phyloP scores from a whole-genome alignment of 768 basidiomycete genomes.

The Phylloporus sp. region DNA sequence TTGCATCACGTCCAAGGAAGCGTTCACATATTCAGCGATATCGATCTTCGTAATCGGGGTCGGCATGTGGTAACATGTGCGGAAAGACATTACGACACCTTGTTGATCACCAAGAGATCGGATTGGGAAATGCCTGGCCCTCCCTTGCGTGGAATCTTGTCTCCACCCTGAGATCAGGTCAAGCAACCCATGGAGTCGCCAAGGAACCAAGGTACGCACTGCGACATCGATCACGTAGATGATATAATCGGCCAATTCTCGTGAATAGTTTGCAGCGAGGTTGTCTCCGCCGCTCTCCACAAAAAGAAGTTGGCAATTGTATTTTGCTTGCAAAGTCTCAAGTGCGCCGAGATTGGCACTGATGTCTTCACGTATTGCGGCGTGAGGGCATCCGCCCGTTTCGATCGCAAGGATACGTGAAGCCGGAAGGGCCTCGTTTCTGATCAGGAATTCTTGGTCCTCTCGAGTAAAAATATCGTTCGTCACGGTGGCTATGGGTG shows the following conservation, averaged over 20 bases:
- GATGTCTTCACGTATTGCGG: conserved; percentile 97
- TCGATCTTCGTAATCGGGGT: conserved; percentile 61
- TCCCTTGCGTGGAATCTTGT: conserved; percentile 97
- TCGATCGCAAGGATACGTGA: conserved; percentile 93
- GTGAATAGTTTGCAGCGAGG: conserved; percentile 92
- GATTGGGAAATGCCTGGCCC: conserved; percentile 97
- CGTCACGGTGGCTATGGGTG: conserved; percentile 77
- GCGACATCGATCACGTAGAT: conserved; percentile 90
- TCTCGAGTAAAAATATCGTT: conserved; percentile 99
- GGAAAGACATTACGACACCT: conserved; percentile 43
- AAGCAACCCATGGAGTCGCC: background rate
- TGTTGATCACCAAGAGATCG: conserved; percentile 92
- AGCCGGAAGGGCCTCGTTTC: conserved; percentile 79
- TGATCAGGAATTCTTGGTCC: conserved; percentile 96
- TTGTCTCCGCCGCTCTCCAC: conserved; percentile 98
- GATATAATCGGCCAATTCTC: conserved; percentile 96
- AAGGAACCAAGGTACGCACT: conserved; percentile 36
- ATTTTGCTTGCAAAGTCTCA: conserved; percentile 90
- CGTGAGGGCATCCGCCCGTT: conserved; percentile 97
- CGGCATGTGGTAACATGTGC: background rate
- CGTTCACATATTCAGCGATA: conserved; percentile 86
- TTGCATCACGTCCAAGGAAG: conserved; percentile 92
- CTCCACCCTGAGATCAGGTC: conserved; percentile 68
- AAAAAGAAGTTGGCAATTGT: conserved; percentile 82
- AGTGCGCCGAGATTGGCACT: conserved; percentile 95